Percentiles rank a stretch among this genome's conserved stretches.
Conservation (phyloP, 2,329 filamentous ascomycete species). For the Alternaria panax region DNA sequence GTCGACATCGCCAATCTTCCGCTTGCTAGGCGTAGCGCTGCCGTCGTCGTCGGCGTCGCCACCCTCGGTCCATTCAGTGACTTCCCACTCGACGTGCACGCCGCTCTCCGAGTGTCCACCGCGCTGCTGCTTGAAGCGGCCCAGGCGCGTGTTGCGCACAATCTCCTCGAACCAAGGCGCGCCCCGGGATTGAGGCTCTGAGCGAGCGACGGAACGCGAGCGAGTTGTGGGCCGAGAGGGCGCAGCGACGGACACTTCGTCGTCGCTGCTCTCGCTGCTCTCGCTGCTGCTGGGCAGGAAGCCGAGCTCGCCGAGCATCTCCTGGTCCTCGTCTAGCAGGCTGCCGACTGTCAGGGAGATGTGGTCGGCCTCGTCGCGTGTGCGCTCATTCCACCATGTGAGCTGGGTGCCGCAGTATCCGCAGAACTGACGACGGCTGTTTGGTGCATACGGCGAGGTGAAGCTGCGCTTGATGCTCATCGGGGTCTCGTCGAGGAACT, state of each 20-base stretch:
- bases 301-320: conserved; percentile 75
- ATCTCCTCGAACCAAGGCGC: conserved; percentile 88
- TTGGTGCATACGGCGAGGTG: conserved; percentile 53
- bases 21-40: conserved; percentile 36
- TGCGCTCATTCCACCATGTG: conserved; percentile 81
- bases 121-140: conserved; percentile 68
- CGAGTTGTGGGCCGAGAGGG: conserved; percentile 19
- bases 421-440: conserved; percentile 79
- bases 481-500: conserved; percentile 75
- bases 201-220: conserved; percentile 23
- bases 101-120: conserved; percentile 70
- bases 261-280: conserved; percentile 36
- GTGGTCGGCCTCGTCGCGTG: conserved; percentile 73
- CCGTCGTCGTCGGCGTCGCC: conserved; percentile 49
- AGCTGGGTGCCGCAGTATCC: conserved; percentile 90
- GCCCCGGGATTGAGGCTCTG: conserved; percentile 54
- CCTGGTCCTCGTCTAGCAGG: conserved; percentile 73
- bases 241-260: conserved; percentile 31
- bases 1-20: conserved; percentile 46
- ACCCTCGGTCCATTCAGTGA: conserved; percentile 69
- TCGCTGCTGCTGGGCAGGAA: conserved; percentile 62
- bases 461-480: conserved; percentile 56
- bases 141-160: conserved; percentile 77
- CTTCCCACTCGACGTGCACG: conserved; percentile 80
- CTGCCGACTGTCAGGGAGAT: conserved; percentile 85